Evolutionary conservation across 2,329 filamentous ascomycete genomes (phyloP).

Genomic region (Talaromyces sp.): DNA sequence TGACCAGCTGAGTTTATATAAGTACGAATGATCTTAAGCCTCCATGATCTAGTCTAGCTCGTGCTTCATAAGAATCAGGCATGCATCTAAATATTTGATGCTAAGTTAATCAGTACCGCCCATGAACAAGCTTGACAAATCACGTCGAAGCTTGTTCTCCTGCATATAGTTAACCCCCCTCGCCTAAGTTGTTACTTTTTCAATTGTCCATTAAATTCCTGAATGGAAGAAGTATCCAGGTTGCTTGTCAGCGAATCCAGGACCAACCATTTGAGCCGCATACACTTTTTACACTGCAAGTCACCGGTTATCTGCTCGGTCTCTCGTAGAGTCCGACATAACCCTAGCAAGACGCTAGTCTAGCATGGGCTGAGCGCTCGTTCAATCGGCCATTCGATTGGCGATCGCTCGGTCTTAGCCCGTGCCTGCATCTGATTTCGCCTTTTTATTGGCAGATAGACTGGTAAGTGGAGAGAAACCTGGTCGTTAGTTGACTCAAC

Average conservation of each 20-base stretch:
- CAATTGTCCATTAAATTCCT: background rate
- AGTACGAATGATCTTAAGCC: background rate
- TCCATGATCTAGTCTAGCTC: background rate
- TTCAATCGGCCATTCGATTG: background rate
- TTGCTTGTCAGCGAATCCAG: background rate
- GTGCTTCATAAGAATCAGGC: background rate
- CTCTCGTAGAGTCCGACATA: background rate
- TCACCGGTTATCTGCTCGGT: background rate
- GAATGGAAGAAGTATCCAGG: background rate
- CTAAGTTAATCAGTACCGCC: background rate
- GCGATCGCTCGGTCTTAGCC: background rate
- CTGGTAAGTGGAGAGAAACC: background rate
- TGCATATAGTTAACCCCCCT: background rate
- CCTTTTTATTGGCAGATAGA: background rate
- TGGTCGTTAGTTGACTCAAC: background rate
- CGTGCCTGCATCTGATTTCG: slow-evolving; percentile 4
- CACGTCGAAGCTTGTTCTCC: background rate
- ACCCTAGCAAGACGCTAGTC: background rate
- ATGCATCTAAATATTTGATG: background rate
- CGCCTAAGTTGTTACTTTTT: background rate
- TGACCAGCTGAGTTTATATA: background rate
- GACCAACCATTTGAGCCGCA: slow-evolving; percentile 13
- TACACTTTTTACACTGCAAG: background rate
- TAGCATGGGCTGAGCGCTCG: background rate
- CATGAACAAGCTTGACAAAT: slow-evolving; percentile 4